phyloP scores from a whole-genome alignment of 2,329 filamentous ascomycete genomes.

The Arachnomyces sp. region DNA sequence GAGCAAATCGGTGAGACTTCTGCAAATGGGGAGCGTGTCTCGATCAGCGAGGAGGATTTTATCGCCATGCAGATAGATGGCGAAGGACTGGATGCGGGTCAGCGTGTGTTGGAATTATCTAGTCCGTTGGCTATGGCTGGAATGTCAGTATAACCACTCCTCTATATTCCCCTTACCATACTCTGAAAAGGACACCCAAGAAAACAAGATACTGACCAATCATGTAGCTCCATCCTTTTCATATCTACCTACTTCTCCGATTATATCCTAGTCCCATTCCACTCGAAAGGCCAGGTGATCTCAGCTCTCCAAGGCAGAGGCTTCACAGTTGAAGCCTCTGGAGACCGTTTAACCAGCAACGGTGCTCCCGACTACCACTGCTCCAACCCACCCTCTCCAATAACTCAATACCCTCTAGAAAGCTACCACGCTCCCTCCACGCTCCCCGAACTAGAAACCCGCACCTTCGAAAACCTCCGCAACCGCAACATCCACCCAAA shows the following conservation, averaged over 20 bases:
- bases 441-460: constrained; percentile 67
- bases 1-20: constrained; percentile 47
- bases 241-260: constrained; percentile 98
- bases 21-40: constrained; percentile 45
- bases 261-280: constrained; percentile 82
- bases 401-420: constrained; percentile 20
- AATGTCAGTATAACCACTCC: constrained; percentile 50
- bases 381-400: constrained; percentile 23
- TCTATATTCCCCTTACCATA: neutral
- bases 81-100: constrained; percentile 82
- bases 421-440: constrained; percentile 61
- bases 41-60: constrained; percentile 75
- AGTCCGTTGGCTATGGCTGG: constrained; percentile 83
- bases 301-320: constrained; percentile 68
- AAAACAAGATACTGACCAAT: constrained; percentile 10
- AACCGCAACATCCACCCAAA: constrained; percentile 65
- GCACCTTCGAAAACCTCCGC: constrained; percentile 77
- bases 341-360: constrained; percentile 54
- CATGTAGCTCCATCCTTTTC: constrained; percentile 75
- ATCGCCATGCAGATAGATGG: constrained; percentile 84
- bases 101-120: constrained; percentile 83
- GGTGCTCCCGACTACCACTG: constrained; percentile 40
- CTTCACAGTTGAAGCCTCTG: constrained; percentile 69
- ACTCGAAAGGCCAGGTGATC: constrained; percentile 64
- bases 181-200: neutral